Evolutionary conservation across 2,329 filamentous ascomycete genomes (phyloP).

Genomic region (Chaetomium sp.): DNA sequence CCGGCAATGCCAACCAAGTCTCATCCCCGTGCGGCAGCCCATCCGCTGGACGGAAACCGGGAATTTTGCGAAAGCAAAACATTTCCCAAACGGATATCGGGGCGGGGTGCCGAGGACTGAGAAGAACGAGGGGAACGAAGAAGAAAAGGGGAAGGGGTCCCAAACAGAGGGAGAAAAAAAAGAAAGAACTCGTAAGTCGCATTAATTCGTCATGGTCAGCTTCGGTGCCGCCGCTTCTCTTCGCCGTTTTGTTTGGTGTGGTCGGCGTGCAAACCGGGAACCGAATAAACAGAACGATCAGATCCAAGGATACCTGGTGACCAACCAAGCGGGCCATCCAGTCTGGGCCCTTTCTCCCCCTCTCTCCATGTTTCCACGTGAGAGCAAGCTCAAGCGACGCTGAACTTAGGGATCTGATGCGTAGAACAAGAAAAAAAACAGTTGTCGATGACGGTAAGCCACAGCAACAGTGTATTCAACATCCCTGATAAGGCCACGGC

Average conservation of each 20-base stretch:
- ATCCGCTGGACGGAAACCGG: too few relatives aligned
- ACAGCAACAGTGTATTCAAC: conserved; percentile 7
- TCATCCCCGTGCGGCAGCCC: too few relatives aligned
- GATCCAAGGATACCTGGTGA: conserved; percentile 10
- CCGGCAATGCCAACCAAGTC: too few relatives aligned
- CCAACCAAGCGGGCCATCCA: conserved; percentile 11
- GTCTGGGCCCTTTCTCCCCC: background rate
- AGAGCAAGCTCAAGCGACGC: background rate
- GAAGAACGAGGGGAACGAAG: conserved; percentile 1
- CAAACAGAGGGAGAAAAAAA: background rate
- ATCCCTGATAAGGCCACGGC: background rate
- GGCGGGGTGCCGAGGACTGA: background rate
- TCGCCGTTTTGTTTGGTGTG: background rate
- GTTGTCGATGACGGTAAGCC: background rate
- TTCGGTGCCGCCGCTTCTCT: background rate
- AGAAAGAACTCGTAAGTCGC: conserved; percentile 11
- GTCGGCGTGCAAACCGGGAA: background rate
- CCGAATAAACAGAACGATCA: conserved; percentile 9
- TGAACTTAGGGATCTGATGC: conserved; percentile 6
- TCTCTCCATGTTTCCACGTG: conserved; percentile 1
- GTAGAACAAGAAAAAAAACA: background rate
- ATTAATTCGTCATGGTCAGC: conserved; percentile 13
- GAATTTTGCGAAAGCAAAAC: too few relatives aligned
- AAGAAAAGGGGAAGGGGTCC: background rate
- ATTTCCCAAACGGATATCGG: too few relatives aligned